phyloP scores from a whole-genome alignment of 1,284 basidiomycete genomes.

The Moesziomyces globuligerus region DNA sequence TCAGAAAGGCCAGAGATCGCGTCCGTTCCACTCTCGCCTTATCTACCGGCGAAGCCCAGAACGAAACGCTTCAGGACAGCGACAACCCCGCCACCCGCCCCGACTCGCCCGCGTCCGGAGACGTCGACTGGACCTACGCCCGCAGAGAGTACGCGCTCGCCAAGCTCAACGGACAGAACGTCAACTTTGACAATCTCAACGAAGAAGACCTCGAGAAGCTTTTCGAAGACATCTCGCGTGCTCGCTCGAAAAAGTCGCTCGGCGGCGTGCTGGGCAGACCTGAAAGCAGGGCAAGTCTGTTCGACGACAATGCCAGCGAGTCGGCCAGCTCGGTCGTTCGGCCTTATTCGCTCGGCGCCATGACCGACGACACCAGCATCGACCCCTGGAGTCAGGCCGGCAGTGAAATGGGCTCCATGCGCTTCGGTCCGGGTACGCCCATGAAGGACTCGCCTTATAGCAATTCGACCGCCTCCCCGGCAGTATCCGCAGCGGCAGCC shows the following conservation, averaged over 20 bases:
- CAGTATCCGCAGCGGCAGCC: conserved; percentile 8
- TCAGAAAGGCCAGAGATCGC: conserved; percentile 55
- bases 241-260: conserved; percentile 51
- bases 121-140: conserved; percentile 64
- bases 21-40: conserved; percentile 54
- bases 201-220: conserved; percentile 63
- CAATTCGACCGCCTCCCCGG: conserved; percentile 13
- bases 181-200: conserved; percentile 61
- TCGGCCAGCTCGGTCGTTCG: conserved; percentile 46
- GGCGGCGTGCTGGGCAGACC: conserved; percentile 56
- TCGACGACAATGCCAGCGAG: conserved; percentile 59
- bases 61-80: conserved; percentile 44
- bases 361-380: conserved; percentile 61
- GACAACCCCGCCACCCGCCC: conserved; percentile 44
- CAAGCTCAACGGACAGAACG: conserved; percentile 59
- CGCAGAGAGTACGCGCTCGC: conserved; percentile 59
- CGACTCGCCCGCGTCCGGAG: conserved; percentile 58
- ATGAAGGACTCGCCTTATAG: conserved; percentile 19
- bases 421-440: conserved; percentile 24
- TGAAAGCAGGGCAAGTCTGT: conserved; percentile 58
- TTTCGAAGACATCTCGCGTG: conserved; percentile 60
- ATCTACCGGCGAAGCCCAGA: conserved; percentile 48
- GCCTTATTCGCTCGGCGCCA: conserved; percentile 58
- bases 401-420: conserved; percentile 48
- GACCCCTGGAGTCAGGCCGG: conserved; percentile 60